Evolutionary conservation across 805 yeast genomes (phyloP).

Genomic region (Saccharomycopsis microspora): DNA sequence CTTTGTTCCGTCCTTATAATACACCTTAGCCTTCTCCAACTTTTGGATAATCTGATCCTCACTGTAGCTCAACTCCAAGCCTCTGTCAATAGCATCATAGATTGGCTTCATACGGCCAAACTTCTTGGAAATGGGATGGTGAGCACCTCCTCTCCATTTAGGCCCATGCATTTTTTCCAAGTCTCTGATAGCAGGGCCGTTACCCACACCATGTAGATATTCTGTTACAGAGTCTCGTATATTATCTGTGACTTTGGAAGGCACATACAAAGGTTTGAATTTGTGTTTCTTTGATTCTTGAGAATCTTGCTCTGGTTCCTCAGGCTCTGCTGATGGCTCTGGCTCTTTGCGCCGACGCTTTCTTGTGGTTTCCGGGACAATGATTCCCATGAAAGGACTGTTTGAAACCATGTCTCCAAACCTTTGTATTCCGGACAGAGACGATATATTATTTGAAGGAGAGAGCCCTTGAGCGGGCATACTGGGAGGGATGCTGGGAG

Average conservation of each 20-base stretch:
- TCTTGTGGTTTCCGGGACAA: background rate
- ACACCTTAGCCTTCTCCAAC: conserved; percentile 7
- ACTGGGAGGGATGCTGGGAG: too few species aligned
- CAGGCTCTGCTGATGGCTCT: too few species aligned
- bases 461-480: too few species aligned
- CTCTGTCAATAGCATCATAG: conserved; percentile 11
- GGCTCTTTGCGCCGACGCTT: too few species aligned
- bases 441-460: too few species aligned
- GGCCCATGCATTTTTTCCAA: conserved; percentile 17
- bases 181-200: conserved; percentile 16
- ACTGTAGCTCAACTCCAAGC: conserved; percentile 2
- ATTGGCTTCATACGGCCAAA: conserved; percentile 15
- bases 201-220: conserved; percentile 16
- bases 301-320: too few species aligned
- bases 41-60: conserved; percentile 4
- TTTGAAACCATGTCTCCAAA: too few species aligned
- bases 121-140: conserved; percentile 18
- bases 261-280: conserved; percentile 4
- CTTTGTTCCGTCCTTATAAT: conserved; percentile 5
- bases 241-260: conserved; percentile 3
- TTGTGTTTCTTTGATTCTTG: conserved; percentile 4
- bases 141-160: conserved; percentile 19
- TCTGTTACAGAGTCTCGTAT: conserved; percentile 10
- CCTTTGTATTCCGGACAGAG: too few species aligned
- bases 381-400: too few species aligned